Evolutionary conservation across 345 rosid species (phyloP), one percentile per base, ranked within the genome.

Genomic region (Mallotus nudiflorus): DNA sequence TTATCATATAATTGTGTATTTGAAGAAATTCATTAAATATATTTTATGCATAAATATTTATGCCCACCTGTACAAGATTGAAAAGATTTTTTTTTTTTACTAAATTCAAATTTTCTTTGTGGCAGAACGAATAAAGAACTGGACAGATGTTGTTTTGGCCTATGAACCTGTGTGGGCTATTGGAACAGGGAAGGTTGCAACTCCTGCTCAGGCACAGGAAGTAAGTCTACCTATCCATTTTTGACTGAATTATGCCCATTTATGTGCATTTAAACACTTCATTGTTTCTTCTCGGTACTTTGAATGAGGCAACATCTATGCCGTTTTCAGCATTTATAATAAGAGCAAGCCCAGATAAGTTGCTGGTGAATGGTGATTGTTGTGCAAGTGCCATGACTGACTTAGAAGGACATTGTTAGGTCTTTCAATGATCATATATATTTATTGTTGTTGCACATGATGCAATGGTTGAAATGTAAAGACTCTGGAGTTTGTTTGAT

Each of bases 121-220:
- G 69, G 73, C 93, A 90, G 97, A 73, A 35, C 72, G 70, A 1
- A 75, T 91, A 62, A 71, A 91, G 9, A 65, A 82, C 65, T 94
- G 96, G 98, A 62, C 82, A 9, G 67, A 88, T 77, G 86, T 94
- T 69, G 97, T 91, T 59, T 65, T 91, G 73, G 98, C 97, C 52
- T 94, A 91, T 73, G 96, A 91, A 63, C 96, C 97, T 35, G 98
- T 94, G 62, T 94, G 97, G 97, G 97, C 97, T 58, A 94, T 91
- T 75, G 95, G 95, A 77, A 91, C 96, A 24, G 97, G 96, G 70
- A 91, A 91, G 86, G 98, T 91, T 65, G 96, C 96, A 28, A 80
- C 85, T 67, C 96, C 95, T 69, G 89, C 88, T 62, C 97, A 94
- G 75, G 98, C 98, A 67, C 97, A 94, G 78, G 98, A 94, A 73